Conservation (phyloP, 2,329 filamentous ascomycete species). For the Fragosphaeria purpurea region DNA sequence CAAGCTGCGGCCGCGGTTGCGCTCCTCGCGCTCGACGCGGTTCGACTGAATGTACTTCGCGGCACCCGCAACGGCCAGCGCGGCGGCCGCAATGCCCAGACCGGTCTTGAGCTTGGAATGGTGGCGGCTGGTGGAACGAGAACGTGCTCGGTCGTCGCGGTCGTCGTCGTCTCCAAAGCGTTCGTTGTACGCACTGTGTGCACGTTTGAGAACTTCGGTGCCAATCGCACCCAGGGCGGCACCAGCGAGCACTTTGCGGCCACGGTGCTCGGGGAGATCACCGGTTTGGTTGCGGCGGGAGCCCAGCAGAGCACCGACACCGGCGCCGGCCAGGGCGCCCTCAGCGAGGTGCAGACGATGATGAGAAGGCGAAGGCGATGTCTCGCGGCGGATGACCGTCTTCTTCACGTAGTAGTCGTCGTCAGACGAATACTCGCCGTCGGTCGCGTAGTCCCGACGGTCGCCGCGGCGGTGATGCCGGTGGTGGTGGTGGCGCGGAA, state of each 20-base stretch:
- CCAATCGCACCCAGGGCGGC: constrained; percentile 54
- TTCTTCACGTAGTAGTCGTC: constrained; percentile 33
- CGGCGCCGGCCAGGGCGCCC: constrained; percentile 55
- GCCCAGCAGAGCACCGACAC: constrained; percentile 47
- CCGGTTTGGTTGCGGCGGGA: constrained; percentile 43
- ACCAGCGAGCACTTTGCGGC: constrained; percentile 49
- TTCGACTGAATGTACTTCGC: constrained; percentile 53
- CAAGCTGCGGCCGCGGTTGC: constrained; percentile 44
- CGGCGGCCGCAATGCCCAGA: constrained; percentile 52
- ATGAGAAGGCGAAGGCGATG: constrained; percentile 34
- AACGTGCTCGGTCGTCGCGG: constrained; percentile 28
- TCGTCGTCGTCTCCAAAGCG: constrained; percentile 31
- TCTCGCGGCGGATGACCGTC: constrained; percentile 40
- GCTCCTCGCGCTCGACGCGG: constrained; percentile 51
- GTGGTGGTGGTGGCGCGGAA: constrained; percentile 15
- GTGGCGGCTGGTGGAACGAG: constrained; percentile 25
- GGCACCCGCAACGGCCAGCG: constrained; percentile 54
- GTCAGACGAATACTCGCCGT: constrained; percentile 28
- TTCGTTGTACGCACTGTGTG: constrained; percentile 51
- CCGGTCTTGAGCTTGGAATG: constrained; percentile 48
- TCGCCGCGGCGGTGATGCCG: constrained; percentile 27
- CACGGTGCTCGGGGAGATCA: constrained; percentile 40
- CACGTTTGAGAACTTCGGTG: constrained; percentile 49
- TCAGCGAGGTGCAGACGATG: constrained; percentile 52
- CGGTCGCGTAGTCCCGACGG: constrained; percentile 25